A percentile compares a stretch with the other conserved stretches of the same genome.
Conservation (phyloP, 352 stramenopile species). For the Aphanomyces euteiches region DNA sequence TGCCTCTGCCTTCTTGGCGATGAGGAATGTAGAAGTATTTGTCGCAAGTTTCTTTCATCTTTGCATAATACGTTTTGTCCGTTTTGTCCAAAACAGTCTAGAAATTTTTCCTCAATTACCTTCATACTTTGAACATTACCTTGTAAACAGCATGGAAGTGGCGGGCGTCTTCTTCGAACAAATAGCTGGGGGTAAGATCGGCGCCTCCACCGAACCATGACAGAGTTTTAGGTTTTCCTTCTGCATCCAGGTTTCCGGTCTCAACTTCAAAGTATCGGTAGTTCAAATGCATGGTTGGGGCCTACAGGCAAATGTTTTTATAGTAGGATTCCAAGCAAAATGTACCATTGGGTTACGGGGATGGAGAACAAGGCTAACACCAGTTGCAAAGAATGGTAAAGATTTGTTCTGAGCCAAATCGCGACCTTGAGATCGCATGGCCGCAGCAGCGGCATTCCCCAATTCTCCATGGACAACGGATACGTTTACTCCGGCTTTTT, state of each 20-base stretch:
- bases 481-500: conserved; percentile 98
- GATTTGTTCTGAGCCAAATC: conserved; percentile 61
- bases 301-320: conserved; percentile 38
- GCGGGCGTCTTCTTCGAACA: conserved; percentile 94
- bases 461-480: conserved; percentile 96
- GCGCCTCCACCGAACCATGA: conserved; percentile 96
- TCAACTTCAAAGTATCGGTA: conserved; percentile 98
- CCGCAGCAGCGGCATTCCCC: conserved; percentile 76
- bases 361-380: conserved; percentile 96
- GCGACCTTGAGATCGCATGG: conserved; percentile 81
- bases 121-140: conserved; percentile 38
- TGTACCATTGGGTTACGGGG: conserved; percentile 80
- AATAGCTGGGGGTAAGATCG: conserved; percentile 96
- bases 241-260: conserved; percentile 63
- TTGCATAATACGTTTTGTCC: conserved; percentile 88
- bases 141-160: conserved; percentile 99
- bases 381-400: conserved; percentile 95
- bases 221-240: conserved; percentile 73
- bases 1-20: conserved; percentile 91
- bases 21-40: conserved; percentile 98
- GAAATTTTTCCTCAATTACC: background rate
- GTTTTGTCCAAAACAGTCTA: conserved; percentile 87
- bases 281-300: conserved; percentile 97
- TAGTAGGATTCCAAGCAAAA: background rate
- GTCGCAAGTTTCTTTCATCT: conserved; percentile 97